Base-by-base conservation (phyloP, 2,329 filamentous ascomycete genomes). In the Pyrenophora tritici-repentis region DNA sequence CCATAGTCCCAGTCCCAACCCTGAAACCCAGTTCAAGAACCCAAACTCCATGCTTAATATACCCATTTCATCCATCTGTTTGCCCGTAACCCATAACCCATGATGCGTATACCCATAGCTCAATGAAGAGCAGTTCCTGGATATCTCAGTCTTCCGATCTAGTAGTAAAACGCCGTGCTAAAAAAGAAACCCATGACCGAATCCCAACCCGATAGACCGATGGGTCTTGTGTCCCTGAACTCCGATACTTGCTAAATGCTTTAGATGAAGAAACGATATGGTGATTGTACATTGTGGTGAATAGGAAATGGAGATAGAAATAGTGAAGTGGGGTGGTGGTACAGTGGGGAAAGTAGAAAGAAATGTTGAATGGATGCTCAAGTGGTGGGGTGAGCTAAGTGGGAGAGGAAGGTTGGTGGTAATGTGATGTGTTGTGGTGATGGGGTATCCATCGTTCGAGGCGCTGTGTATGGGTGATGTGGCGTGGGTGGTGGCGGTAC, bases 361-460 rank as follows among this genome's bases (percentile, higher is more conserved):
- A 13, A 34, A 34, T 14, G 33, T 1, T 20, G 26, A 41, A n/a
- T 22, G 18, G 16, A 29, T 20, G 18, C 18, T 20, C 18, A 22
- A 39, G 29, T n/a, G 8, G 33, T 7, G 17, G 14, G 29, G 16
- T 16, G 26, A 22, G 14, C 24, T 38, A 32, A 16, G 42, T 37
- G 22, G 9, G 14, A 4, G 16, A 14, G n/a, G 4, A 42, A 2
- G 9, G 20, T 8, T 9, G 20, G 4, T 17, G 6, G 14, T 16
- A 16, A 34, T 22, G 18, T 14, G 35, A 8, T 12, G 22, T 29
- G 33, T 22, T 18, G 22, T 17, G 12, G 13, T 36, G 16, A 2
- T 16, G 17, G 31, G n/a, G 18, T 12, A 61, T 60, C 66, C 68
- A 70, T 53, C 62, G 61, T 40, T 71, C 61, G 32, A 61, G 50